Percentiles rank a stretch among this genome's conserved stretches.
These are phyloP conservation scores for Microdochium nivale DNA, from an alignment of 2,329 filamentous ascomycete species.

Conservation along the genomic window DNA sequence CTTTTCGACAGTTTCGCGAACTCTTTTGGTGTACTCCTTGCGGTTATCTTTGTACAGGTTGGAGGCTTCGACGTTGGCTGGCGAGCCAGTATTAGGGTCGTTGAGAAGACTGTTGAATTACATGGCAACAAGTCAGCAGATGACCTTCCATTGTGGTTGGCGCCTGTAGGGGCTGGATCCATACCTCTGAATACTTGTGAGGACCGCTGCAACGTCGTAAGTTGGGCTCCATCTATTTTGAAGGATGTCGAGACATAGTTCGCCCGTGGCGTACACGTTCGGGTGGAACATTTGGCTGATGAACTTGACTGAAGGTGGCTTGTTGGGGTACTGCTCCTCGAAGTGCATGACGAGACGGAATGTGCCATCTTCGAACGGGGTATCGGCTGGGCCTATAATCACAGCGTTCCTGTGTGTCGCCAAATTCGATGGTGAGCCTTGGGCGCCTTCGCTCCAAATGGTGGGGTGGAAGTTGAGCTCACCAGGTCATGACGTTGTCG, in stretches of 20 bases:
- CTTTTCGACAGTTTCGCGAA: slow-evolving; percentile 96
- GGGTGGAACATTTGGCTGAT: slow-evolving; percentile 99
- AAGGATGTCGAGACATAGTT: slow-evolving; percentile 91
- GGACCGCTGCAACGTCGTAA: slow-evolving; percentile 92
- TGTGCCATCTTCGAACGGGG: slow-evolving; percentile 95
- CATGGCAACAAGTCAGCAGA: background rate
- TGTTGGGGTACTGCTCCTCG: slow-evolving; percentile 97
- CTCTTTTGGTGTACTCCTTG: slow-evolving; percentile 91
- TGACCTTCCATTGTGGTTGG: background rate
- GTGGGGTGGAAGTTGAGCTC: slow-evolving; percentile 19
- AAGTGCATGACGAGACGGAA: slow-evolving; percentile 99
- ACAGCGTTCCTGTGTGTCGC: slow-evolving; percentile 73
- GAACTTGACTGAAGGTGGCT: slow-evolving; percentile 95
- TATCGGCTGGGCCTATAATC: slow-evolving; percentile 94
- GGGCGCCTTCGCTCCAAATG: slow-evolving; percentile 4
- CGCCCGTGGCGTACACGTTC: slow-evolving; percentile 94
- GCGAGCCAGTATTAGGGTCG: slow-evolving; percentile 96
- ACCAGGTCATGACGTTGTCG: slow-evolving; percentile 97
- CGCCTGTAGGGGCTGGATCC: slow-evolving; percentile 1
- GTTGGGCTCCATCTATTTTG: slow-evolving; percentile 99
- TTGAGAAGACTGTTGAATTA: slow-evolving; percentile 65
- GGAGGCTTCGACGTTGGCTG: slow-evolving; percentile 94
- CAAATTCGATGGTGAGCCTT: background rate
- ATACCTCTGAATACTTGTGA: slow-evolving; percentile 96
- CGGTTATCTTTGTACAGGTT: slow-evolving; percentile 98